Percentiles rank a stretch among this genome's conserved stretches.
These are phyloP conservation scores for Acanthochlamys bracteata DNA, from an alignment of 106 monocot species.

Conservation along the genomic window DNA sequence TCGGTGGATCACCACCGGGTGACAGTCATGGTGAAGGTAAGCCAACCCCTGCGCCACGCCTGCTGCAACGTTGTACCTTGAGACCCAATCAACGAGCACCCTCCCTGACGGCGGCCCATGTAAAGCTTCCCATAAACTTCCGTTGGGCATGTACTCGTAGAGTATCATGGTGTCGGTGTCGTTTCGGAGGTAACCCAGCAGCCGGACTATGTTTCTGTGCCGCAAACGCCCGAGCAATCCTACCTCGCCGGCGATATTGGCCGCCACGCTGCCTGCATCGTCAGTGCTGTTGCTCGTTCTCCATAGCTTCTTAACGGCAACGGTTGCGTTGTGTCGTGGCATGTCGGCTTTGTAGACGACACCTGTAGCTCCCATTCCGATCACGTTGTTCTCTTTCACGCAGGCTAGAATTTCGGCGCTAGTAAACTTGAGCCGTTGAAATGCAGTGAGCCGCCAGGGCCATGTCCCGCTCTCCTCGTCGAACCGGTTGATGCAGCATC, in stretches of 20 bases:
- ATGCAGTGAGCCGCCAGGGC: slow-evolving; percentile 89
- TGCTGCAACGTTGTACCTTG: slow-evolving; percentile 67
- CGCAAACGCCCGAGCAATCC: slow-evolving; percentile 61
- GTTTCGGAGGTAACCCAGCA: slow-evolving; percentile 76
- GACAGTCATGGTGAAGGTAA: slow-evolving; percentile 89
- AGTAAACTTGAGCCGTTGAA: slow-evolving; percentile 71
- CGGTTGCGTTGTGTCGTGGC: slow-evolving; percentile 35
- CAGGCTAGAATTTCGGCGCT: slow-evolving; percentile 70
- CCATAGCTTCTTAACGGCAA: slow-evolving; percentile 92
- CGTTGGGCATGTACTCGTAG: slow-evolving; percentile 84
- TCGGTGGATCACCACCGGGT: slow-evolving; percentile 74
- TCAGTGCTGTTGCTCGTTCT: slow-evolving; percentile 4
- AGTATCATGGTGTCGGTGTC: slow-evolving; percentile 72
- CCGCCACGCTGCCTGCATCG: not conserved
- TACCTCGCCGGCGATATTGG: slow-evolving; percentile 33
- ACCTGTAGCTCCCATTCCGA: slow-evolving; percentile 88
- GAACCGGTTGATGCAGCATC: slow-evolving; percentile 28
- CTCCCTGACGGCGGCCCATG: slow-evolving; percentile 35
- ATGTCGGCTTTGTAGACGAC: slow-evolving; percentile 86
- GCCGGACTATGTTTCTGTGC: slow-evolving; percentile 74
- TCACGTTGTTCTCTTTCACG: slow-evolving; percentile 65
- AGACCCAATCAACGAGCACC: slow-evolving; percentile 69
- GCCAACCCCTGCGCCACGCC: slow-evolving; percentile 80
- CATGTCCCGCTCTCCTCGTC: slow-evolving; percentile 38
- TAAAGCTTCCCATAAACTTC: slow-evolving; percentile 78